These are phyloP conservation scores for Neopestalotiopsis sp. DNA, from an alignment of 2,329 filamentous ascomycete species.

Conservation along the genomic window DNA sequence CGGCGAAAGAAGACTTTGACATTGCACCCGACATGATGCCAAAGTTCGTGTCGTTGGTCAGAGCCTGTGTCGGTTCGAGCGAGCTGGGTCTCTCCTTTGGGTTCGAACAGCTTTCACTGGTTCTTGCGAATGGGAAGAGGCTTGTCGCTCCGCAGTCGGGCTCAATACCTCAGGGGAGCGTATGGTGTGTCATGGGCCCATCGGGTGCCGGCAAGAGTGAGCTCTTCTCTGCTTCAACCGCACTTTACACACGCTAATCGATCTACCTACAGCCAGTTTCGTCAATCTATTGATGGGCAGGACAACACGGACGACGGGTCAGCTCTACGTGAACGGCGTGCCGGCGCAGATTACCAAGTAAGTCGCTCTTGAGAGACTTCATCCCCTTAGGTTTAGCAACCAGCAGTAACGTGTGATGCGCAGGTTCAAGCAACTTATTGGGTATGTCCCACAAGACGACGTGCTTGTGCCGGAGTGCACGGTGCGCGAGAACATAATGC, in stretches of 20 bases:
- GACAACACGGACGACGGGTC: neutral
- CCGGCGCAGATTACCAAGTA: neutral
- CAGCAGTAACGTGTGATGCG: neutral
- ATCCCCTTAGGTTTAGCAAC: neutral
- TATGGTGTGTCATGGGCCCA: slow-evolving; percentile 12
- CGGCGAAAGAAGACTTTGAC: slow-evolving; percentile 1
- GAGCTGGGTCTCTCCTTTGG: slow-evolving; percentile 2
- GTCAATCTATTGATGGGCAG: slow-evolving; percentile 9
- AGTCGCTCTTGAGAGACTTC: neutral
- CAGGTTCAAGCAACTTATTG: slow-evolving; percentile 9
- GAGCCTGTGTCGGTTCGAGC: neutral
- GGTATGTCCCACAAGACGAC: slow-evolving; percentile 8
- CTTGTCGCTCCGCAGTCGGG: slow-evolving; percentile 3
- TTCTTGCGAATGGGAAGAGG: neutral
- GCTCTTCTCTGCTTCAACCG: neutral
- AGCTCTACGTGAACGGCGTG: neutral
- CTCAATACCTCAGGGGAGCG: neutral
- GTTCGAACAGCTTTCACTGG: slow-evolving; percentile 2
- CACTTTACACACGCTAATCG: neutral
- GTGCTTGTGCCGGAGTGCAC: slow-evolving; percentile 5
- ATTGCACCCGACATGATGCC: neutral
- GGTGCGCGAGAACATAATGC: slow-evolving; percentile 7
- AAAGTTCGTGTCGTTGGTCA: slow-evolving; percentile 2
- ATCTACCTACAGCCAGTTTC: neutral
- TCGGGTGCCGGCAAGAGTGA: slow-evolving; percentile 12